phyloP scores from a whole-genome alignment of 139 green algal species.

The Chlamydomonas sp. region DNA sequence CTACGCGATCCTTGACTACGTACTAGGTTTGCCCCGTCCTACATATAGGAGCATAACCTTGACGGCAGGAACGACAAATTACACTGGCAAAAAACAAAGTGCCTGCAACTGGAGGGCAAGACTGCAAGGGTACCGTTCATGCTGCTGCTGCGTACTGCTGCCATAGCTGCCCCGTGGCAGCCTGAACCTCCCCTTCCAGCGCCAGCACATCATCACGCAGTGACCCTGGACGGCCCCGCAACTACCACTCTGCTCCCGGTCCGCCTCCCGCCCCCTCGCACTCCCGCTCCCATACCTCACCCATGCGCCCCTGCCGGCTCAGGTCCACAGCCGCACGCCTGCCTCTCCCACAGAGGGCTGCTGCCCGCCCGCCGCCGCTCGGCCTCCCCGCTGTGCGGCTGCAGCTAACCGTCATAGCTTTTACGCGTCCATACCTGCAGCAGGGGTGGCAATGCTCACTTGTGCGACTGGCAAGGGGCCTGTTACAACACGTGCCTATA shows the following conservation, averaged over 20 bases:
- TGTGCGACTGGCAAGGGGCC: too few species aligned
- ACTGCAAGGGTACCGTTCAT: neutral
- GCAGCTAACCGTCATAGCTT: too few species aligned
- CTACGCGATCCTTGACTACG: too few species aligned
- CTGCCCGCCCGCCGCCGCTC: neutral
- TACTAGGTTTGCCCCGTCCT: too few species aligned
- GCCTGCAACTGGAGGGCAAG: slow-evolving; percentile 94
- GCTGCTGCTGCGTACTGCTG: too few species aligned
- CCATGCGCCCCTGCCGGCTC: slow-evolving; percentile 43
- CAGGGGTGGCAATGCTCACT: too few species aligned
- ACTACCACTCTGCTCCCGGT: neutral
- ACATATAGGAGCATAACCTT: too few species aligned
- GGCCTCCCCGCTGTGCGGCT: too few species aligned
- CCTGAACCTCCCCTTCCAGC: slow-evolving; percentile 60
- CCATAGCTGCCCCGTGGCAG: neutral
- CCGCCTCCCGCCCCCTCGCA: neutral
- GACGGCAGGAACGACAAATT: too few species aligned
- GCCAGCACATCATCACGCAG: slow-evolving; percentile 69
- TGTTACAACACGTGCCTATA: too few species aligned
- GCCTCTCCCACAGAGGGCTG: neutral
- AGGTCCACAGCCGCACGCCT: neutral
- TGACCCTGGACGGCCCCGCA: slow-evolving; percentile 44
- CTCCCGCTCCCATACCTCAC: neutral
- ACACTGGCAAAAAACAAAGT: slow-evolving; percentile 83
- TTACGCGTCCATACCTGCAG: too few species aligned